A percentile compares a stretch with the other conserved stretches of the same genome.
Evolutionary conservation across 805 yeast species (phyloP).

Genomic region (Wickerhamiella qilinensis): DNA sequence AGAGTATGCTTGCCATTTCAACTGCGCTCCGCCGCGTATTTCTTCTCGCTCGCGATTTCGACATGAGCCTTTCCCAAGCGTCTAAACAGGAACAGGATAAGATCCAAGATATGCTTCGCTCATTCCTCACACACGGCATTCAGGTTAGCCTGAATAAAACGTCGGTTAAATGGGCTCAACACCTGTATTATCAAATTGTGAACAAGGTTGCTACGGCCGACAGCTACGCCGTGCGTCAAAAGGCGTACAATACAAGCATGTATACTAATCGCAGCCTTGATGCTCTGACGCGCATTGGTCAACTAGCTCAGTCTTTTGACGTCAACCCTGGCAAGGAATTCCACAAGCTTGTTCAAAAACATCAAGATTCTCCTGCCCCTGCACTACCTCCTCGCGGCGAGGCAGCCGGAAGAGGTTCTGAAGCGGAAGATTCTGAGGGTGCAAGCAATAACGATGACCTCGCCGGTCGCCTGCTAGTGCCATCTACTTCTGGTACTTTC

Average conservation of each 20-base stretch:
- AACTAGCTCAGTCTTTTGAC: conserved; percentile 51
- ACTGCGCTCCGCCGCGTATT: conserved; percentile 48
- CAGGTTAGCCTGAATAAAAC: conserved; percentile 8
- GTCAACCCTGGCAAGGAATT: no score
- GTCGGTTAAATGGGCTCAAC: conserved; percentile 18
- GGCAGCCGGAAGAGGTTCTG: no score
- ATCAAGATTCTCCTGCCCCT: no score
- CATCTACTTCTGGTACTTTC: no score
- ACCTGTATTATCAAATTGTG: conserved; percentile 21
- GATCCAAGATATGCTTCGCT: conserved; percentile 49
- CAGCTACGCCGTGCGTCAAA: no score
- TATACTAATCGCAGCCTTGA: neutral
- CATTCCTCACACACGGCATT: conserved; percentile 29
- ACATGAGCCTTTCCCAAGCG: conserved; percentile 17
- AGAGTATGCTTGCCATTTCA: conserved; percentile 22
- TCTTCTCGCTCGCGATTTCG: conserved; percentile 37
- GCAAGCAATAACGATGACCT: no score
- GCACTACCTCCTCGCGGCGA: no score
- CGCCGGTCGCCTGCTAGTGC: no score
- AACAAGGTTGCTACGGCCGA: conserved; percentile 17
- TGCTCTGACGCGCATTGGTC: conserved; percentile 33
- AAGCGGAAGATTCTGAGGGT: no score
- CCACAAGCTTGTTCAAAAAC: no score
- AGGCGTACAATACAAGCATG: no score
- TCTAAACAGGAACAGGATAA: conserved; percentile 27